phyloP scores from a whole-genome alignment of 2,329 filamentous ascomycete species.

The Lachnellula arida region DNA sequence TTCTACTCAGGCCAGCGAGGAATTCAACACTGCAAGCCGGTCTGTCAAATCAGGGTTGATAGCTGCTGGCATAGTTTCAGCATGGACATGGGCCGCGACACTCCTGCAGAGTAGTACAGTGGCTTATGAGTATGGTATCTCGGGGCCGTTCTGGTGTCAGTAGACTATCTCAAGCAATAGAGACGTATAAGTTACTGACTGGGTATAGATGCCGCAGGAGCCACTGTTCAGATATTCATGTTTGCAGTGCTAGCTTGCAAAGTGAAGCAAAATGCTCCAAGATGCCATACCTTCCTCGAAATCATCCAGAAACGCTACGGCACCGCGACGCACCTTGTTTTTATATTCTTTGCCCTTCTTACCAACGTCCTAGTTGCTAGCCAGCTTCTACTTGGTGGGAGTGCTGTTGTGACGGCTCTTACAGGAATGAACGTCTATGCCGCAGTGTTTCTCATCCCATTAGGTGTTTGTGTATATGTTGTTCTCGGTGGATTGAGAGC shows the following conservation, averaged over 20 bases:
- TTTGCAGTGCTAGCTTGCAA: constrained; percentile 36
- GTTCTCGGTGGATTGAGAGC: constrained; percentile 37
- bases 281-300: constrained; percentile 40
- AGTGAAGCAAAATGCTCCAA: constrained; percentile 36
- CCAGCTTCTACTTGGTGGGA: constrained; percentile 35
- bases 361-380: constrained; percentile 39
- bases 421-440: constrained; percentile 40
- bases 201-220: constrained; percentile 43
- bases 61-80: constrained; percentile 80
- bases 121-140: constrained; percentile 69
- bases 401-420: constrained; percentile 35
- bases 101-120: constrained; percentile 71
- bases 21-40: constrained; percentile 81
- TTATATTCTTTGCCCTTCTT: constrained; percentile 36
- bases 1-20: constrained; percentile 46
- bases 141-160: constrained; percentile 52
- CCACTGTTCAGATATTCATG: constrained; percentile 5
- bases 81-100: constrained; percentile 87
- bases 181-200: not conserved
- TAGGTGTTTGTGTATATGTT: constrained; percentile 37
- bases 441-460: constrained; percentile 37
- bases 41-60: constrained; percentile 85
- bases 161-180: constrained; percentile 16
- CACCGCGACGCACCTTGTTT: constrained; percentile 34
- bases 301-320: constrained; percentile 38